These are phyloP conservation scores for Acanthamoeba castellanii DNA, from an alignment of 208 protist genomes.

Conservation along the genomic window DNA sequence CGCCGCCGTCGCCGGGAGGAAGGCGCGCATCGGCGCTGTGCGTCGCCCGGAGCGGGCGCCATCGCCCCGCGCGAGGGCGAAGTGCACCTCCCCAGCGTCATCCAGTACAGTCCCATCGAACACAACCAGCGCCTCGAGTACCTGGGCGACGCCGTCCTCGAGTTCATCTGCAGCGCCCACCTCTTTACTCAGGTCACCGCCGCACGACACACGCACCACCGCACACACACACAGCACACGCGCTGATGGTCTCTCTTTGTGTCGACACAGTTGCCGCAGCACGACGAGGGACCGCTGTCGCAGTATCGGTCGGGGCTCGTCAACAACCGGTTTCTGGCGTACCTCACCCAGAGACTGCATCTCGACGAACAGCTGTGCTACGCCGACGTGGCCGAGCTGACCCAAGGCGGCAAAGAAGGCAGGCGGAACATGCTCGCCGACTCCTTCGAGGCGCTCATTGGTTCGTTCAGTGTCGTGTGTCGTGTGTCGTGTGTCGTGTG, in stretches of 20 bases:
- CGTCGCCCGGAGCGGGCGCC: neutral
- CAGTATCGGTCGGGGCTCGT: conserved; percentile 7
- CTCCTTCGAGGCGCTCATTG: conserved; percentile 21
- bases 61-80: neutral
- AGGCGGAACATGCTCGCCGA: conserved; percentile 46
- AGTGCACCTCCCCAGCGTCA: neutral
- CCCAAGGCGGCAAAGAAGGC: neutral
- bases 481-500: too few species aligned
- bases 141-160: conserved; percentile 62
- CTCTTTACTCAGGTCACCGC: neutral
- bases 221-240: neutral
- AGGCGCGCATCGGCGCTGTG: neutral
- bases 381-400: neutral
- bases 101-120: neutral
- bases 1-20: neutral
- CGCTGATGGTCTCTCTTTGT: neutral
- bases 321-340: conserved; percentile 37
- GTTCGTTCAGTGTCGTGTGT: neutral
- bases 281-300: neutral
- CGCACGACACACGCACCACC: neutral
- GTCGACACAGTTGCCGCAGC: neutral
- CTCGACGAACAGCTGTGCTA: neutral
- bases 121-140: conserved; percentile 53
- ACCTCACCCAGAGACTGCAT: neutral
- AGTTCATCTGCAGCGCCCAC: conserved; percentile 14